Base-by-base conservation (phyloP, 192 early-diverging fungal genomes). In the Gonapodya prolifera region DNA sequence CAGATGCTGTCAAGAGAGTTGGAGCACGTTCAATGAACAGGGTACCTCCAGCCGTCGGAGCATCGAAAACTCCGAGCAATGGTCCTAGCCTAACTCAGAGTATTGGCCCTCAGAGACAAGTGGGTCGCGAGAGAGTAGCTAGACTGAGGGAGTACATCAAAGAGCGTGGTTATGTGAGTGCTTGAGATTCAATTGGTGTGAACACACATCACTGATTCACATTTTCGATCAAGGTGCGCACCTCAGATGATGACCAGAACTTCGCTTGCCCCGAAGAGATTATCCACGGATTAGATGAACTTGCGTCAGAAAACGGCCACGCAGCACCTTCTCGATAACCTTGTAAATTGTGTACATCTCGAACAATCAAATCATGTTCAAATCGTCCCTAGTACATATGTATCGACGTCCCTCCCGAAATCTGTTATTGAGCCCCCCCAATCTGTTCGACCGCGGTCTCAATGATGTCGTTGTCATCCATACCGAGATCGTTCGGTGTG, bases 401-500 rank as follows among this genome's bases (percentile, higher is more conserved):
- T 17, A n/a, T n/a, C n/a, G n/a, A n/a, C n/a, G n/a, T n/a, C n/a
- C n/a, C n/a, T n/a, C n/a, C n/a, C n/a, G n/a, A n/a, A n/a, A n/a
- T n/a, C n/a, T n/a, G 23, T 8, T 61, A 23, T 61, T 23, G 45
- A 8, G 45, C 8, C 45, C 94, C 93, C 70, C 97, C 97, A 45
- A 96, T 83, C 80, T 98, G 97, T 84, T 95, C 89, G 23, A 96
- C 92, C 87, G 93, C 92, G n/a, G 94, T 94, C 80, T 96, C 93
- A 81, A 98, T 98, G 0, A 91, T 85, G 81, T 98, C 97, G 61
- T 91, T 94, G 80, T 98, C 96, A 78, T 98, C 96, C 91, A 98
- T 93, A 23, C 93, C 93, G 30, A 96, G 87, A 76, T 92, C 89
- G 61, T 95, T 87, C 28, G 97, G 97, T 2, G 95, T 97, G 75